Evolutionary conservation across 2,329 filamentous ascomycete genomes (phyloP).

Genomic region (Emmonsiellopsis sp.): DNA sequence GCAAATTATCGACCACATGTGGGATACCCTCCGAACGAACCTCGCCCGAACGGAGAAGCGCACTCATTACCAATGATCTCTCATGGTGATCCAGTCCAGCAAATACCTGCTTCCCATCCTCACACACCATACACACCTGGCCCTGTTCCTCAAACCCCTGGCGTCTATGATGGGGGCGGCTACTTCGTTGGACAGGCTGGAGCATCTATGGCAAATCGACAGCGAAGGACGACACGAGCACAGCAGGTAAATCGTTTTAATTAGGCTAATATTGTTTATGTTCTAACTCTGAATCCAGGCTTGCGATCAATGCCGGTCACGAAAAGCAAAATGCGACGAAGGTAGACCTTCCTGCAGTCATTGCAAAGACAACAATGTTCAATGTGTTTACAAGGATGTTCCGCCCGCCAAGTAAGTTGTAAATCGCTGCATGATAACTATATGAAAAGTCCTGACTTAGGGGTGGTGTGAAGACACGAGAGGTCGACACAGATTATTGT

Average conservation of each 20-base stretch:
- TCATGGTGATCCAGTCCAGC: constrained; percentile 12
- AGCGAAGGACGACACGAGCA: constrained; percentile 31
- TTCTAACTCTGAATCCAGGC: constrained; percentile 46
- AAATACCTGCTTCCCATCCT: constrained; percentile 20
- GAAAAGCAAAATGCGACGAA: constrained; percentile 90
- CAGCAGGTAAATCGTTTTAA: constrained; percentile 24
- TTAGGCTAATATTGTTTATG: background rate
- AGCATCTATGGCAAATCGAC: constrained; percentile 19
- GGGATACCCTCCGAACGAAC: constrained; percentile 22
- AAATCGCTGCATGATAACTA: constrained; percentile 10
- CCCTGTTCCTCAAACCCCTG: constrained; percentile 19
- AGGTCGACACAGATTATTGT: constrained; percentile 30
- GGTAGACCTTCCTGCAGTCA: constrained; percentile 70
- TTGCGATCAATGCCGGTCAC: constrained; percentile 77
- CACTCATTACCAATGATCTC: constrained; percentile 22
- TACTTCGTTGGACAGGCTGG: constrained; percentile 22
- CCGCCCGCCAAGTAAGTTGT: constrained; percentile 73
- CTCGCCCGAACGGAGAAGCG: constrained; percentile 21
- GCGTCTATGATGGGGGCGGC: constrained; percentile 20
- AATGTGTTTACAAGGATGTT: constrained; percentile 83
- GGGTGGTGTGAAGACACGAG: constrained; percentile 24
- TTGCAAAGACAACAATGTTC: constrained; percentile 75
- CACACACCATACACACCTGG: background rate
- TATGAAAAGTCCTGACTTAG: background rate
- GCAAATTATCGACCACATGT: constrained; percentile 26